These are phyloP conservation scores for Stipa capillata DNA, from an alignment of 176 grass and related monocot genomes.

Conservation along the genomic window DNA sequence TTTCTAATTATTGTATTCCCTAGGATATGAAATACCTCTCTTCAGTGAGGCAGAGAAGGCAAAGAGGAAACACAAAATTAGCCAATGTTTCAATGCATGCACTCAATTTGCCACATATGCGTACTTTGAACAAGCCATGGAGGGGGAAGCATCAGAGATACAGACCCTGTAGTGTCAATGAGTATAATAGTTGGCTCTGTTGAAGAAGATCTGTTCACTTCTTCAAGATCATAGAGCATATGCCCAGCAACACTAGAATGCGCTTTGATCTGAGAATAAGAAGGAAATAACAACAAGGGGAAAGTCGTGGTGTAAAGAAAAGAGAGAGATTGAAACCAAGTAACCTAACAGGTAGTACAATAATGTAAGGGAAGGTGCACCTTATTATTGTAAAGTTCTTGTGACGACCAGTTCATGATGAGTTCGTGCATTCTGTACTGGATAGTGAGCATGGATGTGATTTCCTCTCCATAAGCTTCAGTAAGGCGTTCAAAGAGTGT, in stretches of 20 bases:
- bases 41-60: background rate
- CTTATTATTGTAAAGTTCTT: slow-evolving; percentile 97
- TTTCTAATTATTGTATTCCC: slow-evolving; percentile 1
- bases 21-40: background rate
- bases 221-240: slow-evolving; percentile 84
- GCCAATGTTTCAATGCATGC: background rate
- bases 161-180: slow-evolving; percentile 90
- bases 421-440: slow-evolving; percentile 95
- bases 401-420: slow-evolving; percentile 95
- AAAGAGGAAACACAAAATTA: background rate
- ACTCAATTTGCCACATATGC: background rate
- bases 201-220: slow-evolving; percentile 68
- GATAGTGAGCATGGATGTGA: slow-evolving; percentile 81
- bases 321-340: background rate
- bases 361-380: slow-evolving; percentile 17
- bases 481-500: slow-evolving; percentile 91
- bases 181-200: slow-evolving; percentile 89
- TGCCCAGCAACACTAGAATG: slow-evolving; percentile 77
- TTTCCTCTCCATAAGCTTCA: slow-evolving; percentile 59
- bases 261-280: slow-evolving; percentile 65
- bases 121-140: background rate
- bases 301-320: background rate
- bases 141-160: background rate
- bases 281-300: background rate
- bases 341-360: background rate